Conservation (phyloP, 495 filamentous ascomycete genomes). For the Podospora appendiculata region DNA sequence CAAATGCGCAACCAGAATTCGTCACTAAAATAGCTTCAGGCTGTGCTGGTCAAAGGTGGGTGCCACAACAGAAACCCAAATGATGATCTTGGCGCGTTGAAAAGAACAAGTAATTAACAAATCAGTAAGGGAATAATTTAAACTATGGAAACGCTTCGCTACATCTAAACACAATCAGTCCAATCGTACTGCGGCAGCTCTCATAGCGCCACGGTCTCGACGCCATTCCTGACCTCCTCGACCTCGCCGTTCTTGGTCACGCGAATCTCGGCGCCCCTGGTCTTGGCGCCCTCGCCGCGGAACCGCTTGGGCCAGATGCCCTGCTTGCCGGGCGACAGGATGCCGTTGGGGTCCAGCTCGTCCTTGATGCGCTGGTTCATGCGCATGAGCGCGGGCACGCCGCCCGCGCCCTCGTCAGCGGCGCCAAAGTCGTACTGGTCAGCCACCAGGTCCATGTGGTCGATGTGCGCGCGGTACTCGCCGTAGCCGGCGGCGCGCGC, state of each 20-base stretch:
- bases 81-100: no score
- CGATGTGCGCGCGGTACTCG: constrained; percentile 26
- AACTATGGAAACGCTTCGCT: no score
- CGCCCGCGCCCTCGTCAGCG: constrained; percentile 22
- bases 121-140: no score
- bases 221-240: background rate
- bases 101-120: no score
- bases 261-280: constrained; percentile 1
- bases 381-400: constrained; percentile 22
- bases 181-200: no score
- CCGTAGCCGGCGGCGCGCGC: constrained; percentile 21
- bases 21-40: no score
- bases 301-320: constrained; percentile 22
- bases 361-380: constrained; percentile 20
- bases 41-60: no score
- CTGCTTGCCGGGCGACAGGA: constrained; percentile 17
- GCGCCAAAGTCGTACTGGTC: constrained; percentile 48
- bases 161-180: no score
- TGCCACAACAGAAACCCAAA: no score
- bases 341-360: constrained; percentile 16
- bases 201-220: no score
- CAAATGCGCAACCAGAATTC: no score
- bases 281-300: constrained; percentile 2
- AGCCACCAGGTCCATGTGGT: constrained; percentile 30
- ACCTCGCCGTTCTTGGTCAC: background rate